Evolutionary conservation across 2,329 filamentous ascomycete species (phyloP).

Genomic region (Fusarium gaditjirri): DNA sequence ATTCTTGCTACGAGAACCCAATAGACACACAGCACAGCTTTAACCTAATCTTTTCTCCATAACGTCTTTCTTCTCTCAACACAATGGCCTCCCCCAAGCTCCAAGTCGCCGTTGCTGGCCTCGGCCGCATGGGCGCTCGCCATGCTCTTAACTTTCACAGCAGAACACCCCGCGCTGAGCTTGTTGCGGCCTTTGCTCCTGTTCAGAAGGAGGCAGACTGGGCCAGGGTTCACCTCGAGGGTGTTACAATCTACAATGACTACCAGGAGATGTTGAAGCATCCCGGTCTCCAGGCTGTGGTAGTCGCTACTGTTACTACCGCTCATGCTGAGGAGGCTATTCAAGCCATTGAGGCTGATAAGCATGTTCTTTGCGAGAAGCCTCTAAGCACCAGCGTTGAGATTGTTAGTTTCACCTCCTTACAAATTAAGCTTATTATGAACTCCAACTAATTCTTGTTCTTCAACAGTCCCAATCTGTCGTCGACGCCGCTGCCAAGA

Average conservation of each 20-base stretch:
- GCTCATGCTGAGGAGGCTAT: conserved; percentile 43
- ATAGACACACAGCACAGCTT: neutral
- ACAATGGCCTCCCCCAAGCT: conserved; percentile 41
- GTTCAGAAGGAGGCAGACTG: conserved; percentile 41
- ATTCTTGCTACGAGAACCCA: neutral
- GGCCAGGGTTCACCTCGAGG: conserved; percentile 38
- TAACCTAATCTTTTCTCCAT: neutral
- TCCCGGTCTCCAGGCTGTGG: conserved; percentile 42
- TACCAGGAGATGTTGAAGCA: conserved; percentile 45
- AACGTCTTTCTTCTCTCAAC: neutral
- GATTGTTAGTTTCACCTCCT: conserved; percentile 55
- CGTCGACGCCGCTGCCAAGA: conserved; percentile 64
- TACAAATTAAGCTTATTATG: neutral
- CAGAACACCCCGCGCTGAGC: conserved; percentile 39
- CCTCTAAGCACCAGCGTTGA: conserved; percentile 54
- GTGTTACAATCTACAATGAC: conserved; percentile 38
- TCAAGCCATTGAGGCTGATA: conserved; percentile 43
- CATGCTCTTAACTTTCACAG: conserved; percentile 44
- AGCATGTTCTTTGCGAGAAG: conserved; percentile 44
- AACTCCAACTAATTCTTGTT: neutral
- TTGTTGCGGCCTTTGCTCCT: conserved; percentile 43
- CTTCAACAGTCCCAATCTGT: conserved; percentile 65
- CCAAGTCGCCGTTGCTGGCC: conserved; percentile 40
- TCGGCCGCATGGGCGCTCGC: conserved; percentile 44
- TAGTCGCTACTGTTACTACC: conserved; percentile 43